phyloP scores from a whole-genome alignment of 495 filamentous ascomycete species.

The Umbilicaria muhlenbergii region DNA sequence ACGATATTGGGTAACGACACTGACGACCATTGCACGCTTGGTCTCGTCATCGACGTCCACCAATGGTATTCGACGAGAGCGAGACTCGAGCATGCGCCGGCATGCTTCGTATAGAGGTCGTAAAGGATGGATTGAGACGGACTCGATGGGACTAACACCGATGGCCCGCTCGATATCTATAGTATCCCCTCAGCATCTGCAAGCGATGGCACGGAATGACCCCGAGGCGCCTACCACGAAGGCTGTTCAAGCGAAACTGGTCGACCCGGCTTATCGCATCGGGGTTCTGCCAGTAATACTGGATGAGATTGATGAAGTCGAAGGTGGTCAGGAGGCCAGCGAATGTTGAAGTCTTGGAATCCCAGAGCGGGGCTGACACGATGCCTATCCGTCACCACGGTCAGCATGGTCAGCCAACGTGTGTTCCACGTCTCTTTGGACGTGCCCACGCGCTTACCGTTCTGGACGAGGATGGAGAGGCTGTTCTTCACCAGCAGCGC shows the following conservation, averaged over 20 bases:
- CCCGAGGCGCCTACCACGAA: constrained; percentile 49
- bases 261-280: constrained; percentile 78
- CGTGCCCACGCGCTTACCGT: constrained; percentile 43
- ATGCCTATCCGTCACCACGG: constrained; percentile 48
- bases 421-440: neutral
- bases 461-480: constrained; percentile 89
- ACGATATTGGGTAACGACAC: constrained; percentile 92
- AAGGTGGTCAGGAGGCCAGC: constrained; percentile 88
- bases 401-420: constrained; percentile 1
- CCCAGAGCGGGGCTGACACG: constrained; percentile 95
- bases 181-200: constrained; percentile 1
- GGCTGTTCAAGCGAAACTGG: constrained; percentile 83
- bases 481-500: constrained; percentile 93
- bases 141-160: constrained; percentile 80
- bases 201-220: neutral
- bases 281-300: constrained; percentile 98
- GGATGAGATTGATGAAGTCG: constrained; percentile 96
- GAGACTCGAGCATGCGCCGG: constrained; percentile 81
- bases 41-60: constrained; percentile 95
- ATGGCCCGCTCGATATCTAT: constrained; percentile 89
- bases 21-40: constrained; percentile 79
- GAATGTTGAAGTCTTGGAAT: constrained; percentile 85
- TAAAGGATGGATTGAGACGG: constrained; percentile 84
- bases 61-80: constrained; percentile 83
- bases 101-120: constrained; percentile 89